Conservation (phyloP, 306 rosid genomes). For the Lotus japonicus region DNA sequence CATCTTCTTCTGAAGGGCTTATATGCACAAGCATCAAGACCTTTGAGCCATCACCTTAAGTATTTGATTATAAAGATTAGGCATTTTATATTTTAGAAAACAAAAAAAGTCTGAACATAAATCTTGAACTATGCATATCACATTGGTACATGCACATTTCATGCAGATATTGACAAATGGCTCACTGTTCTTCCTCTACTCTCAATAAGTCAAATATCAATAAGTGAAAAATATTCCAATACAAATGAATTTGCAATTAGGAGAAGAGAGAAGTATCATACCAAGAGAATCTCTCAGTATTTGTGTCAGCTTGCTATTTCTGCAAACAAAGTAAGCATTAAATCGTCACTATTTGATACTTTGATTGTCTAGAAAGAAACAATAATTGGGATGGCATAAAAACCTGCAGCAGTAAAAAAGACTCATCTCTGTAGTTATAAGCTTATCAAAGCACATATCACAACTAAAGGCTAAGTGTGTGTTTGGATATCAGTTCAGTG, state of each 20-base stretch:
- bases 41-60: slow-evolving; percentile 76
- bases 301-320: slow-evolving; percentile 97
- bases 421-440: neutral
- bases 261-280: slow-evolving; percentile 30
- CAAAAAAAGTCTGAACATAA: neutral
- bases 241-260: neutral
- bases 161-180: neutral
- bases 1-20: slow-evolving; percentile 80
- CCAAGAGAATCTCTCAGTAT: slow-evolving; percentile 91
- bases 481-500: no score
- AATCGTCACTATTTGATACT: slow-evolving; percentile 21
- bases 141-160: slow-evolving; percentile 9
- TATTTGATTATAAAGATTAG: slow-evolving; percentile 21
- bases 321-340: slow-evolving; percentile 41
- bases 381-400: neutral
- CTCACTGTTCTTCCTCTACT: neutral
- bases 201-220: neutral
- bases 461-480: no score
- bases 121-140: neutral
- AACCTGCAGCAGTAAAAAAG: neutral
- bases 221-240: neutral
- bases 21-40: slow-evolving; percentile 90
- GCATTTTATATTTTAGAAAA: no score
- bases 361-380: slow-evolving; percentile 27
- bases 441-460: no score